These are phyloP conservation scores for Cenchrus purpureus DNA, from an alignment of 176 grass and related monocot species.

Conservation along the genomic window DNA sequence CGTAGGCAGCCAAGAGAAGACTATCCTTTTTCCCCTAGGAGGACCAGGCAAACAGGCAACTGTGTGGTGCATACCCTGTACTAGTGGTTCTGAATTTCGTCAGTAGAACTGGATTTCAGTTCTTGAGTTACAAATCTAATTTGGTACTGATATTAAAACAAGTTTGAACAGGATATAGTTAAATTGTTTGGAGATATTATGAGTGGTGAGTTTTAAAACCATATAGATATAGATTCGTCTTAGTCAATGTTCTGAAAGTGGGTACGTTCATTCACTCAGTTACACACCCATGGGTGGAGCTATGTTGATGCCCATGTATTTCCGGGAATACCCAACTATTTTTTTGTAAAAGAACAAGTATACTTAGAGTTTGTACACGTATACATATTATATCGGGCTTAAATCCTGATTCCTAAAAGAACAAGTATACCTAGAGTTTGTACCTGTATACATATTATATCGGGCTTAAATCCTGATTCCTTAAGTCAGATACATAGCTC, in stretches of 20 bases:
- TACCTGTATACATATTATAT: too few species aligned
- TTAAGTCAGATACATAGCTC: too few species aligned
- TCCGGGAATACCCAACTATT: too few species aligned
- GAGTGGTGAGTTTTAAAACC: conserved; percentile 1
- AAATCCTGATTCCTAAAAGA: too few species aligned
- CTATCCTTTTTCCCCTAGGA: neutral
- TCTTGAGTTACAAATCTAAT: neutral
- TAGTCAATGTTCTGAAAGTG: neutral
- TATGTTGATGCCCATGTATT: too few species aligned
- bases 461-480: too few species aligned
- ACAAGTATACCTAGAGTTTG: too few species aligned
- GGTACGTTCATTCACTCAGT: neutral
- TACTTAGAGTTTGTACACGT: too few species aligned
- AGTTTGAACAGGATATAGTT: neutral
- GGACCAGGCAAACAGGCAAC: neutral
- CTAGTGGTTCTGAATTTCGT: neutral
- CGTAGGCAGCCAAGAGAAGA: conserved; percentile 1
- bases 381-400: too few species aligned
- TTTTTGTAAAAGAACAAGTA: too few species aligned
- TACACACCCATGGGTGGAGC: neutral
- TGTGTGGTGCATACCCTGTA: neutral
- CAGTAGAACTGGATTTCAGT: conserved; percentile 9
- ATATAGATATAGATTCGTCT: neutral
- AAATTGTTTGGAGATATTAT: neutral
- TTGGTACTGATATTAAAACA: neutral